Evolutionary conservation across 2,329 filamentous ascomycete species (phyloP).

Genomic region (Neofusicoccum parvum): DNA sequence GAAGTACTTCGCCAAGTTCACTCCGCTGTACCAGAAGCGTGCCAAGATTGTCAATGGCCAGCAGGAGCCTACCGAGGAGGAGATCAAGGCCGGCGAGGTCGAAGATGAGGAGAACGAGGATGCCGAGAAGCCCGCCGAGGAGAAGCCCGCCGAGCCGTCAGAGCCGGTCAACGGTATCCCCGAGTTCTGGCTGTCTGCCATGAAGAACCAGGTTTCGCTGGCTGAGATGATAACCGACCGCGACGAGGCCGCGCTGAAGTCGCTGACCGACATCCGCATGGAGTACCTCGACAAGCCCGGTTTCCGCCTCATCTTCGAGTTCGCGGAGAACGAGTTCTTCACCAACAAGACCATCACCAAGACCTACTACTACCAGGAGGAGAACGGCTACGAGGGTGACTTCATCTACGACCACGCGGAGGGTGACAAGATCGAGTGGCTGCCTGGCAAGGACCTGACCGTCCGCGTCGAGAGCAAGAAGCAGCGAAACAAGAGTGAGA

Average conservation of each 20-base stretch:
- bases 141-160: slow-evolving; percentile 61
- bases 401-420: slow-evolving; percentile 99
- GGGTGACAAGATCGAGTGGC: slow-evolving; percentile 98
- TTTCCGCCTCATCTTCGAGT: slow-evolving; percentile 98
- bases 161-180: slow-evolving; percentile 77
- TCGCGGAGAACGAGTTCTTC: slow-evolving; percentile 93
- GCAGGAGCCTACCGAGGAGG: slow-evolving; percentile 81
- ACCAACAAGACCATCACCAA: slow-evolving; percentile 96
- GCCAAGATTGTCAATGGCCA: slow-evolving; percentile 87
- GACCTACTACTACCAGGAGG: slow-evolving; percentile 98
- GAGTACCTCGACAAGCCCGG: slow-evolving; percentile 98
- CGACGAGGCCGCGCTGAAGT: slow-evolving; percentile 90
- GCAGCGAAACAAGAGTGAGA: slow-evolving; percentile 97
- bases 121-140: slow-evolving; percentile 54
- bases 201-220: slow-evolving; percentile 98
- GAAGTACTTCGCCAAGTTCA: slow-evolving; percentile 99
- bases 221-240: slow-evolving; percentile 98
- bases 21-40: slow-evolving; percentile 94
- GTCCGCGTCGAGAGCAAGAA: slow-evolving; percentile 98
- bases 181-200: slow-evolving; percentile 98
- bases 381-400: slow-evolving; percentile 97
- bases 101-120: slow-evolving; percentile 70
- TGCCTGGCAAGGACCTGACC: slow-evolving; percentile 87
- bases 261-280: slow-evolving; percentile 92
- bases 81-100: slow-evolving; percentile 84